Evolutionary conservation across 2,329 filamentous ascomycete genomes (phyloP).

Genomic region (Penicillium sp.): DNA sequence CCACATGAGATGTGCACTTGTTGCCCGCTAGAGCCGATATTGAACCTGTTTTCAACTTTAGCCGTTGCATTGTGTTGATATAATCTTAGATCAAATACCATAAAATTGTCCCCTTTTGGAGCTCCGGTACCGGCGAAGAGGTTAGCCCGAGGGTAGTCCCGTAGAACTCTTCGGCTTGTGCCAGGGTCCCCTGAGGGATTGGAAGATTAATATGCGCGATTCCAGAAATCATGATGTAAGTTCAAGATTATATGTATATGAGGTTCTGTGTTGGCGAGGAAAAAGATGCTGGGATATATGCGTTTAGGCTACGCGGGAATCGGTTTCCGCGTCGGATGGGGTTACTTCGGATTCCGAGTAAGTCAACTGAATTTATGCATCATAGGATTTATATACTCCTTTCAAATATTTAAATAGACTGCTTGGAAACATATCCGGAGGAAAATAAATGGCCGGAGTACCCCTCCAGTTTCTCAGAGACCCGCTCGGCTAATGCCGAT

Average conservation of each 20-base stretch:
- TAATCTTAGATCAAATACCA: slow-evolving; percentile 46
- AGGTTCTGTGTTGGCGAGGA: neutral
- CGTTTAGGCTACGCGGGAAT: neutral
- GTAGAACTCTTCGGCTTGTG: slow-evolving; percentile 56
- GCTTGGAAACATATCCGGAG: neutral
- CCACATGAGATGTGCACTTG: slow-evolving; percentile 57
- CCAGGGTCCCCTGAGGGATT: slow-evolving; percentile 55
- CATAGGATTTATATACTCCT: neutral
- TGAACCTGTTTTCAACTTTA: slow-evolving; percentile 44
- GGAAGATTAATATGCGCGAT: slow-evolving; percentile 60
- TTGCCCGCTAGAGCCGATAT: slow-evolving; percentile 54
- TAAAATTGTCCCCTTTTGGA: slow-evolving; percentile 52
- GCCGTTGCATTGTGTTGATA: neutral
- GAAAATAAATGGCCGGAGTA: neutral
- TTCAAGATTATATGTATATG: neutral
- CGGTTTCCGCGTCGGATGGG: slow-evolving; percentile 6
- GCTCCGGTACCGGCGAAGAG: slow-evolving; percentile 52
- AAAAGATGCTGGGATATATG: slow-evolving; percentile 1
- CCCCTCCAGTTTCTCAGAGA: neutral
- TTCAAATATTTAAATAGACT: neutral
- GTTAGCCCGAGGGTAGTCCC: slow-evolving; percentile 56
- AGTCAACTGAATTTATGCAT: neutral
- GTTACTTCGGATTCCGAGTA: neutral
- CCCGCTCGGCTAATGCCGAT: neutral
- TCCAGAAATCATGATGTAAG: slow-evolving; percentile 49